Base-by-base conservation (phyloP, 345 rosid species). In the Syzygium aqueum region DNA sequence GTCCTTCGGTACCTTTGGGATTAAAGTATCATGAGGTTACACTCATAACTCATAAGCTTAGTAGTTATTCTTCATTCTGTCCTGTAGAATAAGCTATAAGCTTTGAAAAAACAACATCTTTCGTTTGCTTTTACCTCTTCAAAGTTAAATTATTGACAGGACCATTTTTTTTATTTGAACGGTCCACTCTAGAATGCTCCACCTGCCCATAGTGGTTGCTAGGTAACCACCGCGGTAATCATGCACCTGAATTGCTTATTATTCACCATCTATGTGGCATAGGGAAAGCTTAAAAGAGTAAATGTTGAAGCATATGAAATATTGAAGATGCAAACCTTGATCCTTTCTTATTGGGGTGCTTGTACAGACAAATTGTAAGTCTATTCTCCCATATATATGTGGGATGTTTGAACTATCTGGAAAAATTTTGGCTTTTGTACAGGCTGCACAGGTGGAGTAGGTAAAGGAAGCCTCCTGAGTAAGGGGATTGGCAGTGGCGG, bases 361-460 rank as follows among this genome's bases (percentile, higher is more conserved):
- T 73, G 25, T 67, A 67, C 43, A 30, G 46, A 67, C 43, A 67
- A 30, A 30, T 67, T 67, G 43, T 19, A 37, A 73, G 80, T 73
- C 12, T 33, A 33, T 33, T 19, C 43, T 33, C 49, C 80, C 49
- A 17, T 73, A 73, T 73, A 73, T 73, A 73, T 37, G 25, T 37
- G 82, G 27, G 49, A 73, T 73, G 49, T 37, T 73, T 73, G 49
- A 73, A 73, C 82, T 37, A 73, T 73, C 82, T 9, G 57, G 6
- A 37, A 87, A 77, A 14, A 49, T 87, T 73, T 85, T 88, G 88
- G 84, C 85, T 27, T 89, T 91, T 89, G 30, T 93, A 85, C 95
- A 98, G 99, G 99, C 73, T 96, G 99, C 91, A 92, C 91, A 28
- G 98, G 99, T 87, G 99, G 99, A 63, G 93, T 94, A 8, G 99